phyloP scores from a whole-genome alignment of 495 filamentous ascomycete species.

The Penicillium goetzii region DNA sequence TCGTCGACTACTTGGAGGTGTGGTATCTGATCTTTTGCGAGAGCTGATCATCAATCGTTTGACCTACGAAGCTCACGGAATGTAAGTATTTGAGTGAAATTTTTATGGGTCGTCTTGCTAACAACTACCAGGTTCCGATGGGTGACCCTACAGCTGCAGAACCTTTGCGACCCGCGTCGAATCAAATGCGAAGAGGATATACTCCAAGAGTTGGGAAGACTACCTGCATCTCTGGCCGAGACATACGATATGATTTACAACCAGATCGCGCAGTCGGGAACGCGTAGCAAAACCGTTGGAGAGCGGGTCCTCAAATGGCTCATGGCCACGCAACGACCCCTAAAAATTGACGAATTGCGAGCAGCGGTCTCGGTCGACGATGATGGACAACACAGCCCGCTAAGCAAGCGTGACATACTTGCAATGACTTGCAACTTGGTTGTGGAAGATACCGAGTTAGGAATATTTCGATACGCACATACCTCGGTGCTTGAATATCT shows the following conservation, averaged over 20 bases:
- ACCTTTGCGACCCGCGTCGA: background rate
- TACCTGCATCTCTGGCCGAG: background rate
- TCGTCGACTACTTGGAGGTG: background rate
- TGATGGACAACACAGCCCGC: background rate
- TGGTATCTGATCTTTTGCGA: background rate
- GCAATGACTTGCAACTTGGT: slow-evolving; percentile 2
- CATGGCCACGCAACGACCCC: background rate
- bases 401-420: background rate
- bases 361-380: background rate
- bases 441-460: background rate
- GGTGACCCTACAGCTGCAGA: background rate
- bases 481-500: background rate
- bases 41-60: background rate
- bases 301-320: background rate
- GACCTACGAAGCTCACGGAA: background rate
- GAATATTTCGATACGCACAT: background rate
- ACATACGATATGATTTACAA: slow-evolving; percentile 3
- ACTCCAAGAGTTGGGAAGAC: background rate
- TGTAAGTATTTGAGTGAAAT: background rate
- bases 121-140: background rate
- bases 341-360: background rate
- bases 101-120: background rate
- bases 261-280: background rate
- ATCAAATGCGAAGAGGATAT: background rate
- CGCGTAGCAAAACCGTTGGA: background rate